A percentile compares a stretch with the other conserved stretches of the same genome.
Evolutionary conservation across 352 stramenopile species (phyloP).

Genomic region (Pythium monospermum): DNA sequence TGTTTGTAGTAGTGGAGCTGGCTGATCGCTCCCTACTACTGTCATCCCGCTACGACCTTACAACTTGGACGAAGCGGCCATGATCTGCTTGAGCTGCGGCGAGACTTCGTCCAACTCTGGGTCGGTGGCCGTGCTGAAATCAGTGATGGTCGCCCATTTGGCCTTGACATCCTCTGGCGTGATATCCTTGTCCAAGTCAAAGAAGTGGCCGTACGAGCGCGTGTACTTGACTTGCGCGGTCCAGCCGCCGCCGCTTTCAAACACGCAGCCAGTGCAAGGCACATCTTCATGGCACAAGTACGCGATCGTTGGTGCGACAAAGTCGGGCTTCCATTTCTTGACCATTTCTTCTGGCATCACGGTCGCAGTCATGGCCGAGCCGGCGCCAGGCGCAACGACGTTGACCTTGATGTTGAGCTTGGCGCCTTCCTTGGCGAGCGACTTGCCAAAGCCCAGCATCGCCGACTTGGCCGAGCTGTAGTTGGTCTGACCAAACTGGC

Average conservation of each 20-base stretch:
- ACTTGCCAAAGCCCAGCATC: slow-evolving; percentile 91
- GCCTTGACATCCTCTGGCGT: slow-evolving; percentile 70
- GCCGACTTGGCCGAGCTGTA: slow-evolving; percentile 89
- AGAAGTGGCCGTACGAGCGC: slow-evolving; percentile 59
- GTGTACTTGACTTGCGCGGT: slow-evolving; percentile 81
- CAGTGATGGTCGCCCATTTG: slow-evolving; percentile 70
- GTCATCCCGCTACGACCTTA: too few relatives aligned
- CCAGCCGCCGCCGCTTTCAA: slow-evolving; percentile 84
- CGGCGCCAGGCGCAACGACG: slow-evolving; percentile 79
- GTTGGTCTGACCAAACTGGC: slow-evolving; percentile 90
- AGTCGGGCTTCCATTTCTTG: slow-evolving; percentile 84
- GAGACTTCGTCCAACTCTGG: slow-evolving; percentile 72
- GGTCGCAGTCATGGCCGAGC: slow-evolving; percentile 84
- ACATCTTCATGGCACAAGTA: slow-evolving; percentile 85
- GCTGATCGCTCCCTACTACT: too few relatives aligned
- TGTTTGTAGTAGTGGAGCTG: too few relatives aligned
- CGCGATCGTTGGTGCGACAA: slow-evolving; percentile 81
- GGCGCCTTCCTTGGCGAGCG: slow-evolving; percentile 84
- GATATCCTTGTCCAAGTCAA: slow-evolving; percentile 68
- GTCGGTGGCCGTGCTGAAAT: slow-evolving; percentile 72
- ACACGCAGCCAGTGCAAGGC: slow-evolving; percentile 65
- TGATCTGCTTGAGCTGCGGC: slow-evolving; percentile 78
- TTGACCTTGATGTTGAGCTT: slow-evolving; percentile 87
- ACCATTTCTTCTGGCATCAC: slow-evolving; percentile 83
- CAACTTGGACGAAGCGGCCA: slow-evolving; percentile 55